phyloP scores from a whole-genome alignment of 164 flowering plant species.

The Vitis cinerea region DNA sequence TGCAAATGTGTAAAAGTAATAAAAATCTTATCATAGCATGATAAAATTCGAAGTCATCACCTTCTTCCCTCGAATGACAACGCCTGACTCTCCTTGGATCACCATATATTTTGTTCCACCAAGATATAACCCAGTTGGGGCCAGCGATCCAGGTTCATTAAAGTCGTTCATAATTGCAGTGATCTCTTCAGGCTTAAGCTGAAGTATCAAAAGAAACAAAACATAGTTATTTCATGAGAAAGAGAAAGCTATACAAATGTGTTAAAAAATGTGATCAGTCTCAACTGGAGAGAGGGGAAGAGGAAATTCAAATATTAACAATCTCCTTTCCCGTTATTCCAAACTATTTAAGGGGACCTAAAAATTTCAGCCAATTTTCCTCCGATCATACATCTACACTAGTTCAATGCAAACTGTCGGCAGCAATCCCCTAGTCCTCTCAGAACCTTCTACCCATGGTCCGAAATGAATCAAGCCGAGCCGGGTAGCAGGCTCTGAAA shows the following conservation, averaged over 20 bases:
- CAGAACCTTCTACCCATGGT: no score
- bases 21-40: not conserved
- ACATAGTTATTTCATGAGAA: not conserved
- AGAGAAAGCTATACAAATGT: not conserved
- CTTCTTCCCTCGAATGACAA: conserved; percentile 18
- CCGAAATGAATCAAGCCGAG: no score
- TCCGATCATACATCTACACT: no score
- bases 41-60: conserved; percentile 2
- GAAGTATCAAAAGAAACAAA: not conserved
- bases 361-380: no score
- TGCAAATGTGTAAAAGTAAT: not conserved
- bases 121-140: conserved; percentile 5
- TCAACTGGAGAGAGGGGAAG: no score
- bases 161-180: conserved; percentile 16
- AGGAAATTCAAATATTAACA: no score
- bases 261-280: no score
- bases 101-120: not conserved
- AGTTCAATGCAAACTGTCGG: no score
- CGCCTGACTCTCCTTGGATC: conserved; percentile 8
- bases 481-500: no score
- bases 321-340: no score
- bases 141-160: conserved; percentile 3
- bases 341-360: no score
- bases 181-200: conserved; percentile 45
- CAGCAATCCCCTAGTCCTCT: no score